Evolutionary conservation across 2,329 filamentous ascomycete species (phyloP).

Genomic region (Byssochlamys sp.): DNA sequence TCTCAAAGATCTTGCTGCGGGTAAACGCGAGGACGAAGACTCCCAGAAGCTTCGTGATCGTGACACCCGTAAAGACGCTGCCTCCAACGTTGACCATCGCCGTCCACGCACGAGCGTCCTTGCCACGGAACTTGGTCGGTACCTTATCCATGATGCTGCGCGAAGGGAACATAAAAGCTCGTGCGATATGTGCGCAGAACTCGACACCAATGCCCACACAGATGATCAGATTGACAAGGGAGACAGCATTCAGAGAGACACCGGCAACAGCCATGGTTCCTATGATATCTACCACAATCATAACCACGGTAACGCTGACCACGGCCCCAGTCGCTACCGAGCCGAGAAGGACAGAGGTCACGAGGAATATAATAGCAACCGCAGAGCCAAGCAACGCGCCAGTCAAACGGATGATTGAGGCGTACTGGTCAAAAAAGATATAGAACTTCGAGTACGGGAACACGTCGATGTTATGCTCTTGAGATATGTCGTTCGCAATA

Average conservation of each 20-base stretch:
- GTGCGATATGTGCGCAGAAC: slow-evolving; percentile 92
- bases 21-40: slow-evolving; percentile 91
- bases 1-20: slow-evolving; percentile 94
- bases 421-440: slow-evolving; percentile 97
- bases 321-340: slow-evolving; percentile 71
- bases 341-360: slow-evolving; percentile 72
- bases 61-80: slow-evolving; percentile 92
- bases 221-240: slow-evolving; percentile 90
- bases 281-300: slow-evolving; percentile 90
- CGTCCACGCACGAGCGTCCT: slow-evolving; percentile 81
- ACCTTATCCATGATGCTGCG: slow-evolving; percentile 71
- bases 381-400: slow-evolving; percentile 71
- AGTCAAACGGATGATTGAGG: slow-evolving; percentile 71
- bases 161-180: slow-evolving; percentile 90
- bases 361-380: slow-evolving; percentile 71
- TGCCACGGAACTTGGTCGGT: slow-evolving; percentile 66
- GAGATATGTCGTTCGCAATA: slow-evolving; percentile 66
- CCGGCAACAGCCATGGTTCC: slow-evolving; percentile 83
- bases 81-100: slow-evolving; percentile 89
- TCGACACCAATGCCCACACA: slow-evolving; percentile 94
- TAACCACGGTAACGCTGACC: slow-evolving; percentile 76
- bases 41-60: slow-evolving; percentile 85
- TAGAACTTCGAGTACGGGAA: slow-evolving; percentile 98
- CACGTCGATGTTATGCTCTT: slow-evolving; percentile 64
- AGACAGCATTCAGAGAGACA: slow-evolving; percentile 89